Percentiles rank a stretch among this genome's conserved stretches.
Conservation (phyloP, 441 rosid genomes). For the Adansonia grandidieri region DNA sequence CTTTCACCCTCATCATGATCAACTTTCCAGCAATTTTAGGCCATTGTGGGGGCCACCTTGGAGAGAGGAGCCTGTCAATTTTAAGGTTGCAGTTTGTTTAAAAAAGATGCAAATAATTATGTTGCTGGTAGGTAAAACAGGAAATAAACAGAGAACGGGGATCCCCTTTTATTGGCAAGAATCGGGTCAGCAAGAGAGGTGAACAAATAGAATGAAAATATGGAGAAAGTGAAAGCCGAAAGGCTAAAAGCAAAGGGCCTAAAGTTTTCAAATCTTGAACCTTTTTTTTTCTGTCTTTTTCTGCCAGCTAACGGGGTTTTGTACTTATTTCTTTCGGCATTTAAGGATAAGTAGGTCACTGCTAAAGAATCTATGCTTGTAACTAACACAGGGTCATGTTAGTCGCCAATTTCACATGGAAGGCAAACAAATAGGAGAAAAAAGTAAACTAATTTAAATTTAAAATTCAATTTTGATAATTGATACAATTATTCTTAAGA, state of each 20-base stretch:
- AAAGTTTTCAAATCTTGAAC: neutral
- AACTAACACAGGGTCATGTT: neutral
- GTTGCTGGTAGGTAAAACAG: neutral
- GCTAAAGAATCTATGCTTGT: constrained; percentile 8
- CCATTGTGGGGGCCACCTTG: neutral
- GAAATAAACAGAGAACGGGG: too few relatives aligned
- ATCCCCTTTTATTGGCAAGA: neutral
- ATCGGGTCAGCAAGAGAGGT: neutral
- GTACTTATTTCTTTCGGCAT: constrained; percentile 7
- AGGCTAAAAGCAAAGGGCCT: neutral
- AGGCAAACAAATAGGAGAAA: too few relatives aligned
- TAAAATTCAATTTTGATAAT: too few relatives aligned
- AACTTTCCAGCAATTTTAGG: neutral
- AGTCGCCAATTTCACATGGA: constrained; percentile 20
- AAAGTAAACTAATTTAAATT: too few relatives aligned
- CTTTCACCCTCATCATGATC: neutral
- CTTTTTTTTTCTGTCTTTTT: too few relatives aligned
- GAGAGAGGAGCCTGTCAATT: neutral
- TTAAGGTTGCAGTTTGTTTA: neutral
- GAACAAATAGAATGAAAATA: neutral
- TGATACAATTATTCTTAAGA: too few relatives aligned
- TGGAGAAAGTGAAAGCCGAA: neutral
- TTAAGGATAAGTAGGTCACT: neutral
- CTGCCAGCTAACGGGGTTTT: neutral
- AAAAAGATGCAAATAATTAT: neutral